phyloP scores from a whole-genome alignment of 2,329 filamentous ascomycete species.

The Ophiostoma populinum region DNA sequence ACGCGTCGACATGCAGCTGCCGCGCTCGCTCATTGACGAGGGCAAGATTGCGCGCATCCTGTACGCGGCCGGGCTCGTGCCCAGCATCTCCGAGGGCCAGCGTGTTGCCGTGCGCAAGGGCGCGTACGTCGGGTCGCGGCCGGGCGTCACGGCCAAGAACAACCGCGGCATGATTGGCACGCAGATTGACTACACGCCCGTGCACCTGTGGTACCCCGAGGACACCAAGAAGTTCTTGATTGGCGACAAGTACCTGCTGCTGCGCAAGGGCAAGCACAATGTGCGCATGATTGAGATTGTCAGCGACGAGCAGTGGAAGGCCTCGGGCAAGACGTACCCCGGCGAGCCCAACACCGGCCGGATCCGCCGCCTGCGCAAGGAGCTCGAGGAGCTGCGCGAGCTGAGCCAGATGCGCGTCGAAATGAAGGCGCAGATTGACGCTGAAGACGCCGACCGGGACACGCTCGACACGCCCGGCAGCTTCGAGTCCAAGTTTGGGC shows the following conservation, averaged over 20 bases:
- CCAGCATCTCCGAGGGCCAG: conserved; percentile 38
- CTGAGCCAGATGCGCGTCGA: conserved; percentile 16
- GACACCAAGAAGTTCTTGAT: conserved; percentile 45
- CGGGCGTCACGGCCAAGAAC: conserved; percentile 15
- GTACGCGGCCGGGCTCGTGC: conserved; percentile 39
- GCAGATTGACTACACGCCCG: conserved; percentile 41
- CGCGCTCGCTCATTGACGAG: conserved; percentile 33
- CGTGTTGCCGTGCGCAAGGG: conserved; percentile 37
- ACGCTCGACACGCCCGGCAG: neutral
- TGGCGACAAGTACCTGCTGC: conserved; percentile 37
- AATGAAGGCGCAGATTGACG: conserved; percentile 1
- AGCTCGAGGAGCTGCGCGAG: conserved; percentile 15
- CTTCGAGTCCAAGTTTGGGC: no score
- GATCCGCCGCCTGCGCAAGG: conserved; percentile 26
- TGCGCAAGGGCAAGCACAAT: conserved; percentile 47
- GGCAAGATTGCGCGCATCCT: conserved; percentile 42
- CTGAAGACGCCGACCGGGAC: neutral
- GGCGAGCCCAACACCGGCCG: conserved; percentile 33
- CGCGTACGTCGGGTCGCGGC: conserved; percentile 41
- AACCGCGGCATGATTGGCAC: conserved; percentile 27
- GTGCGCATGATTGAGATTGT: conserved; percentile 43
- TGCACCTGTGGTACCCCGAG: conserved; percentile 39
- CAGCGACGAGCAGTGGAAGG: conserved; percentile 34
- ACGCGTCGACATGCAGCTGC: conserved; percentile 39
- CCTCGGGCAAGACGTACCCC: conserved; percentile 31